Evolutionary conservation across 306 rosid species (phyloP), one percentile per base, ranked within the genome.

Genomic region (Quercus robur): DNA sequence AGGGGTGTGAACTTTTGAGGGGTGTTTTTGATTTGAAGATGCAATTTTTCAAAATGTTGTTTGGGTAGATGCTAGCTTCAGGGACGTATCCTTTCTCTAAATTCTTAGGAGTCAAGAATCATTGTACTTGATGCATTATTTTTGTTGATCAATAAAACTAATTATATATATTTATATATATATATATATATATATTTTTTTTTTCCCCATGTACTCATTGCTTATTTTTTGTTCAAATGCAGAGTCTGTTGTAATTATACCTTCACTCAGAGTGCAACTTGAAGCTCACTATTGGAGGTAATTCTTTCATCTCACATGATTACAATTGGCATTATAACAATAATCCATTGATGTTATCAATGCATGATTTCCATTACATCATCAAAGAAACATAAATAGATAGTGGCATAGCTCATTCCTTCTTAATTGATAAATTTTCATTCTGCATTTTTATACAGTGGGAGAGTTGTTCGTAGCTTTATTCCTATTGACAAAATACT

Each of bases 181-280:
- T 56, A 28, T 28, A 28, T 28, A 28, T 28, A 28, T 28, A 28
- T 31, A n/a, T n/a, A n/a, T 31, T 30, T 30, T 30, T 31, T 31
- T 31, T 33, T 33, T 6, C 2, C 64, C 33, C 23, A 6, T 67
- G 23, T 13, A 67, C 72, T 67, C 26, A 1, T 46, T 31, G 49
- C 49, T 67, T 31, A 66, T 68, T 75, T 13, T 20, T 51, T 51
- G 46, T 81, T 83, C 66, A 49, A 72, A 67, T 71, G 72, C 92
- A 91, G 95, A 92, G 86, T 89, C 93, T 51, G 91, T 94, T 33
- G 84, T 93, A 67, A 83, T 92, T 80, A 86, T 94, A 87, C 95
- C 97, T 11, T 90, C 93, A 76, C 89, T 93, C 64, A 94, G 99
- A 59, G 94, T 93, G 76, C 97, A 94, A 82, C 95, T 92, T 66